A percentile compares a stretch with the other conserved stretches of the same genome.
These are phyloP conservation scores for Hibiscus syriacus DNA, from an alignment of 345 rosid genomes.

Conservation along the genomic window DNA sequence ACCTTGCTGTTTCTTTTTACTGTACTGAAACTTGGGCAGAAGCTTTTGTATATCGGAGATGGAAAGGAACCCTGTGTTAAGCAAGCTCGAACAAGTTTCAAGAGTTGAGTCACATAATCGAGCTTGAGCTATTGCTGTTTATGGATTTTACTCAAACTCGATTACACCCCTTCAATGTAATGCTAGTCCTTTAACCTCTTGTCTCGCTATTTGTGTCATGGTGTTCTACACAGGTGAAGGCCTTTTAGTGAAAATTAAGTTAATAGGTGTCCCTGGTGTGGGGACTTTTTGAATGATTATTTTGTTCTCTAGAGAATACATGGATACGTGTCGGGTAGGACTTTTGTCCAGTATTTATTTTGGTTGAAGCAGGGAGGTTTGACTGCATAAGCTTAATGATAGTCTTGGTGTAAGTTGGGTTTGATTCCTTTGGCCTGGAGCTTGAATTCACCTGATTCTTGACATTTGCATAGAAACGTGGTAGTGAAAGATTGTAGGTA, in stretches of 20 bases:
- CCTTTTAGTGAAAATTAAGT: not conserved
- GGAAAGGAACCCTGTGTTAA: not conserved
- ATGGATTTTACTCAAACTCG: not conserved
- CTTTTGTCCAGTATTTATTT: not conserved
- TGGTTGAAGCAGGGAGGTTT: not conserved
- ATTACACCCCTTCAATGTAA: not conserved
- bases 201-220: too few species aligned
- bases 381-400: too few species aligned
- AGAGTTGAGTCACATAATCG: not conserved
- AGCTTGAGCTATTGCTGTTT: not conserved
- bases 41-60: not conserved
- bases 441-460: not conserved
- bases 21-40: not conserved
- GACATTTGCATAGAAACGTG: not conserved
- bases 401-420: too few species aligned
- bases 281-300: not conserved
- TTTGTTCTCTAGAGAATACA: not conserved
- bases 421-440: not conserved
- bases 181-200: not conserved
- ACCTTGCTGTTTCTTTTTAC: not conserved
- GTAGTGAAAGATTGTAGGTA: not conserved
- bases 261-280: not conserved
- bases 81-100: not conserved
- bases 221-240: too few species aligned
- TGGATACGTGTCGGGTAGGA: not conserved